These are phyloP conservation scores for Diplotaxis tenuifolia DNA, from an alignment of 345 rosid genomes.

Conservation along the genomic window DNA sequence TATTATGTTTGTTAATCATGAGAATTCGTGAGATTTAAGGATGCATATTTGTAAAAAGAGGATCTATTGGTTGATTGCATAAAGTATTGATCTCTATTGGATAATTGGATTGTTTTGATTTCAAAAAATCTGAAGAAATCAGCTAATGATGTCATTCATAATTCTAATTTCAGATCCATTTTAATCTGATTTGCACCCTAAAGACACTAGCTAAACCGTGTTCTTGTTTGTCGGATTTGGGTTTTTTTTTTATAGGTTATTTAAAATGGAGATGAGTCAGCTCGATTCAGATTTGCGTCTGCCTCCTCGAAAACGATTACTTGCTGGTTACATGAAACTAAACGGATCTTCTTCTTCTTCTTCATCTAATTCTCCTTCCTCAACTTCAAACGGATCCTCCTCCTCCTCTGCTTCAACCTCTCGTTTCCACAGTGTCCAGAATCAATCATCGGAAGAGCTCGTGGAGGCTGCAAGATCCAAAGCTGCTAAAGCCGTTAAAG, in stretches of 20 bases:
- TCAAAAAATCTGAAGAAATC: background rate
- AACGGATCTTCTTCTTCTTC: constrained; percentile 44
- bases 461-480: constrained; percentile 64
- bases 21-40: background rate
- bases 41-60: background rate
- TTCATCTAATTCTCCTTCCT: constrained; percentile 33
- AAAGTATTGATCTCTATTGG: constrained; percentile 4
- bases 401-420: constrained; percentile 44
- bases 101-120: background rate
- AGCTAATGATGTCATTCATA: too few relatives aligned
- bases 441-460: constrained; percentile 64
- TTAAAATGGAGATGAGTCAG: too few relatives aligned
- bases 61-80: background rate
- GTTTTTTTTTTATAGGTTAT: too few relatives aligned
- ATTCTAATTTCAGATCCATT: too few relatives aligned
- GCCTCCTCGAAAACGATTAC: constrained; percentile 91
- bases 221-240: constrained; percentile 29
- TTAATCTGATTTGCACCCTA: too few relatives aligned
- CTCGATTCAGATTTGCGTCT: constrained; percentile 83
- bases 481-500: constrained; percentile 55
- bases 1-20: background rate
- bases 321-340: constrained; percentile 84
- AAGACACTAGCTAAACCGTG: too few relatives aligned
- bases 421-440: constrained; percentile 35
- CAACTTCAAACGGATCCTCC: constrained; percentile 33